A percentile compares a stretch with the other conserved stretches of the same genome.
Conservation (phyloP, 495 filamentous ascomycete species). For the Penicillium ochrochloron region DNA sequence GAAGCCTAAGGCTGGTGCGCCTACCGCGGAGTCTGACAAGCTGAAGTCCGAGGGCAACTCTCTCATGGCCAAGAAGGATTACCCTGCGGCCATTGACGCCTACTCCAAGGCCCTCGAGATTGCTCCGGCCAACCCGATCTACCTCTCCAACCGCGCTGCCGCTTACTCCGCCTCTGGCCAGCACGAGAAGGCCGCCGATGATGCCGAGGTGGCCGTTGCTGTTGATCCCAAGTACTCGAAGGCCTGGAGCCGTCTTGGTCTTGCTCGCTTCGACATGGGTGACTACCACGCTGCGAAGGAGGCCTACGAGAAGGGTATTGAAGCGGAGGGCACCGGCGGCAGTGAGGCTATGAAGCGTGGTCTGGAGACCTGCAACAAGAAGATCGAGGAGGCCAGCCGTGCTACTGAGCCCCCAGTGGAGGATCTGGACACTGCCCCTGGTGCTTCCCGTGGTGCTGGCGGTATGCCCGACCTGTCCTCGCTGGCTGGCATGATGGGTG, state of each 20-base stretch:
- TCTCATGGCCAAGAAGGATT: constrained; percentile 92
- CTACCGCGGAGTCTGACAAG: constrained; percentile 73
- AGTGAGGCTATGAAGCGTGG: constrained; percentile 85
- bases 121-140: constrained; percentile 87
- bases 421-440: constrained; percentile 51
- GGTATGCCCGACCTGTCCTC: constrained; percentile 80
- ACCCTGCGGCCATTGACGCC: constrained; percentile 73
- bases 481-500: constrained; percentile 74
- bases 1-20: constrained; percentile 42
- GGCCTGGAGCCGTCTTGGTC: constrained; percentile 90
- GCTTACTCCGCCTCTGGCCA: constrained; percentile 81
- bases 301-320: constrained; percentile 91
- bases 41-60: constrained; percentile 92
- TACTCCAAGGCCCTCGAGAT: constrained; percentile 85
- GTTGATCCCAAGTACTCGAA: constrained; percentile 94
- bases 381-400: constrained; percentile 70
- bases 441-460: constrained; percentile 56
- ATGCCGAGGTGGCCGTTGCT: constrained; percentile 85
- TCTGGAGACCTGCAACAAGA: constrained; percentile 84
- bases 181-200: constrained; percentile 77
- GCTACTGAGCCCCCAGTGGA: constrained; percentile 55
- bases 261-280: constrained; percentile 86
- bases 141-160: constrained; percentile 95
- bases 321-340: constrained; percentile 90
- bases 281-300: constrained; percentile 92